Evolutionary conservation across 2,329 filamentous ascomycete species (phyloP).

Genomic region (Phoma sp.): DNA sequence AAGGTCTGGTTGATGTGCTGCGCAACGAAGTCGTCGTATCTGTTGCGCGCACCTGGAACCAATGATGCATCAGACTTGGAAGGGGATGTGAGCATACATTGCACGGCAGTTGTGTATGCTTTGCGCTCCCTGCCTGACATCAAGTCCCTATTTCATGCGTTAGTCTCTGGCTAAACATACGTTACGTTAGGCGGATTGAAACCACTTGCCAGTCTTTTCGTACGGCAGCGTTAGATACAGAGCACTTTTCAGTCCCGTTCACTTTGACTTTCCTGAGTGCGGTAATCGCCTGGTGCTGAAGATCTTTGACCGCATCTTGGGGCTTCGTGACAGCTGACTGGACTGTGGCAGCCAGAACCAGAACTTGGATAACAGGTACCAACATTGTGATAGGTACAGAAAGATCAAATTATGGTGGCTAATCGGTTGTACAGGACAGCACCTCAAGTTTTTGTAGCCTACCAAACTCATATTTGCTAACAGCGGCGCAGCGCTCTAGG

Average conservation of each 20-base stretch:
- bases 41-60: conserved; percentile 27
- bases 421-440: not conserved
- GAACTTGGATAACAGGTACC: not conserved
- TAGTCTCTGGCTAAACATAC: not conserved
- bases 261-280: conserved; percentile 13
- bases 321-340: conserved; percentile 15
- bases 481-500: not conserved
- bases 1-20: conserved; percentile 30
- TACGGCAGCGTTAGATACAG: conserved; percentile 15
- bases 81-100: conserved; percentile 25
- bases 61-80: conserved; percentile 17
- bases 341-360: conserved; percentile 16
- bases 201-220: conserved; percentile 23
- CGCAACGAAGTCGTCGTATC: conserved; percentile 39
- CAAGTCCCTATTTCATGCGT: not conserved
- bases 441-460: not conserved
- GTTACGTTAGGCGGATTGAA: not conserved
- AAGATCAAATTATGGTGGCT: not conserved
- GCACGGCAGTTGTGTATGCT: conserved; percentile 28
- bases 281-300: conserved; percentile 22
- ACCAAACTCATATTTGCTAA: not conserved
- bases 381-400: not conserved
- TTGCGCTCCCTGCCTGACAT: conserved; percentile 18
- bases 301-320: conserved; percentile 17
- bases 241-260: conserved; percentile 14